phyloP scores from a whole-genome alignment of 306 rosid genomes.

The Luffa acutangula region DNA sequence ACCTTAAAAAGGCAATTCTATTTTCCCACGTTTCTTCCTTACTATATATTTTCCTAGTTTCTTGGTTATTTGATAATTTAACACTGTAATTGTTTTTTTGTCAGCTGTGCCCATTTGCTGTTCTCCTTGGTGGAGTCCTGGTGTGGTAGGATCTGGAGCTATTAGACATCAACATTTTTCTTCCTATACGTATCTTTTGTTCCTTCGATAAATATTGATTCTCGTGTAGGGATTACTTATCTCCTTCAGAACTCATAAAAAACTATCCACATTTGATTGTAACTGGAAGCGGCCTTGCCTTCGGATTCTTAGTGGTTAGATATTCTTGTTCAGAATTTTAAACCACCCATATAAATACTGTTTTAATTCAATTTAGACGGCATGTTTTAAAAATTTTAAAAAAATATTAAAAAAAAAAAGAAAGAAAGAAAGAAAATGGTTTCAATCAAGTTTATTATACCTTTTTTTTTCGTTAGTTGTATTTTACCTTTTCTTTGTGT shows the following conservation, averaged over 20 bases:
- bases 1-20: background rate
- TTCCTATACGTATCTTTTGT: slow-evolving; percentile 3
- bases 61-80: background rate
- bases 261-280: slow-evolving; percentile 73
- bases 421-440: background rate
- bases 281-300: slow-evolving; percentile 81
- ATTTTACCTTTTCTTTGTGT: background rate
- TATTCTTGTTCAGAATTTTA: background rate
- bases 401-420: background rate
- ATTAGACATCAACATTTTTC: background rate
- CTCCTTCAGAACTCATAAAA: slow-evolving; percentile 60
- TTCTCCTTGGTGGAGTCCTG: slow-evolving; percentile 68
- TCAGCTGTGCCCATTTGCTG: slow-evolving; percentile 76
- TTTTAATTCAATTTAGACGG: background rate
- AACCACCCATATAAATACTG: background rate
- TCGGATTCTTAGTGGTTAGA: slow-evolving; percentile 85
- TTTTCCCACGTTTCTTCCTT: slow-evolving; percentile 4
- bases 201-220: background rate
- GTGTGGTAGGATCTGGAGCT: slow-evolving; percentile 51
- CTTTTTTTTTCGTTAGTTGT: background rate
- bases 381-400: background rate
- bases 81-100: slow-evolving; percentile 14
- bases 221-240: slow-evolving; percentile 67
- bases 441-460: background rate
- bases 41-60: background rate